Base-by-base conservation (phyloP, 192 early-diverging fungal genomes). In the Coemansia sp. region DNA sequence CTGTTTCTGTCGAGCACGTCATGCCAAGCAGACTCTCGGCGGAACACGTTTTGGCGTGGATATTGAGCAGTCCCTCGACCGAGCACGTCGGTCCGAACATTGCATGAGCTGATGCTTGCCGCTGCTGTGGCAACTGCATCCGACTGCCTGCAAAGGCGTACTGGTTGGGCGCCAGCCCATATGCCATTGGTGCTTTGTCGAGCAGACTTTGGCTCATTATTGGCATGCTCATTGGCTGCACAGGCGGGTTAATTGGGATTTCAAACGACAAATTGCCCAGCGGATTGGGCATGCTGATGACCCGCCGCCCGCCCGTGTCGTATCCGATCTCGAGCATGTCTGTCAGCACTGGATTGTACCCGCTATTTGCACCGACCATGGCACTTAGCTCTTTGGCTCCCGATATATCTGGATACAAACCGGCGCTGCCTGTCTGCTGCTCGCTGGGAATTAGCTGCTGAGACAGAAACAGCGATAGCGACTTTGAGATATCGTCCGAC, bases 281-380 rank as follows among this genome's bases (percentile, higher is more conserved):
- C 61, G 77, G 72, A 59, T 72, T 80, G n/a, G 77, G 77, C 72
- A 80, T 73, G 37, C 68, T 80, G 55, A 80, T 80, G 4, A 80
- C 71, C 15, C 72, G 72, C 7, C 72, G 71, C 22, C 66, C 37
- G 29, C 65, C 65, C 22, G n/a, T 54, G 56, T 80, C 72, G 23
- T 73, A 74, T 2, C 72, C 68, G 14, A 70, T 73, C 5, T 70
- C 68, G 22, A 80, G 62, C 45, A 80, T 71, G 32, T 72, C 60
- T 7, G 51, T 61, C 32, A 79, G 48, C 17, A 60, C 41, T 10
- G 54, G 12, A 48, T 50, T 57, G 48, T 63, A 57, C 5, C 23
- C 29, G 60, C 24, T 29, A 14, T 12, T 19, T 6, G 41, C 39
- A 14, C 53, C 32, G 17, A 49, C 24, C 12, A 55, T 55, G 1